Conservation (phyloP, 2,329 filamentous ascomycete species). For the Knufia petricola region DNA sequence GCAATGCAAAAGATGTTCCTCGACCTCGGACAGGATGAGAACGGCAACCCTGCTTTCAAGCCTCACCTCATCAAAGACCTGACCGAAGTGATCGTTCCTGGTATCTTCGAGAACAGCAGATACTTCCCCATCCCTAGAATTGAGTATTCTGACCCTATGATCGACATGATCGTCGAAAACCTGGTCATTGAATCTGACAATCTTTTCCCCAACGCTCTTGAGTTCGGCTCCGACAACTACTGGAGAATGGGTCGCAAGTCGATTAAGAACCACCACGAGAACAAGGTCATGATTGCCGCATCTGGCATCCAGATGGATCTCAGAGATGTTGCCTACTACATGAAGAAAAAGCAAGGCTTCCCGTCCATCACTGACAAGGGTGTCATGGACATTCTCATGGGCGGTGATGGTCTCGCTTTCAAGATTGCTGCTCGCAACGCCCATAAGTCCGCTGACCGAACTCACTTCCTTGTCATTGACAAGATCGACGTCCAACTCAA, state of each 20-base stretch:
- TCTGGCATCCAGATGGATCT: conserved; percentile 90
- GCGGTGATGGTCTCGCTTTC: conserved; percentile 81
- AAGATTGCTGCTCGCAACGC: conserved; percentile 80
- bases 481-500: conserved; percentile 76
- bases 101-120: conserved; percentile 69
- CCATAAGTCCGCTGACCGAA: conserved; percentile 59
- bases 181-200: conserved; percentile 93
- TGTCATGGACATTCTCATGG: conserved; percentile 78
- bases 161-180: conserved; percentile 89
- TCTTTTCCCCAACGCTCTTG: conserved; percentile 83
- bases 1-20: conserved; percentile 76
- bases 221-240: conserved; percentile 86
- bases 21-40: conserved; percentile 78
- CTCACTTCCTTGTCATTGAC: conserved; percentile 91
- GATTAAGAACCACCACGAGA: conserved; percentile 68
- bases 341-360: conserved; percentile 92
- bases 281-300: conserved; percentile 74
- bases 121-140: conserved; percentile 93
- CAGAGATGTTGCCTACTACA: conserved; percentile 77
- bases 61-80: conserved; percentile 84
- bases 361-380: conserved; percentile 78
- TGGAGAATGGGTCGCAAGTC: conserved; percentile 91
- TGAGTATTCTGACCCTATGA: conserved; percentile 73
- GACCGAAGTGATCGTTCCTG: conserved; percentile 74
- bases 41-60: conserved; percentile 84